Percentiles rank a stretch among this genome's conserved stretches.
These are phyloP conservation scores for Eragrostis nindensis DNA, from an alignment of 176 grass and related monocot species.

Conservation along the genomic window DNA sequence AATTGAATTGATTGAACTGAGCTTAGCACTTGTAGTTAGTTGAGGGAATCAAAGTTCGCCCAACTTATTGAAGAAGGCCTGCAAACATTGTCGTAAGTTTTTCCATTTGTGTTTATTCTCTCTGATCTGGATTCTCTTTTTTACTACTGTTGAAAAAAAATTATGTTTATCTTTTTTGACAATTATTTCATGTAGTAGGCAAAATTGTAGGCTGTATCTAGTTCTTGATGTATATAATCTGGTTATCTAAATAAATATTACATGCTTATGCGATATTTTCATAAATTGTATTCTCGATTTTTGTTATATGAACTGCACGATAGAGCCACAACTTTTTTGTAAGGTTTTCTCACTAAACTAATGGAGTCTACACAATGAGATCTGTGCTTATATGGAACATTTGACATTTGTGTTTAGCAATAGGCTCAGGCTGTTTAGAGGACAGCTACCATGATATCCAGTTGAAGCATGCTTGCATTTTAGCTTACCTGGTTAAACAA, in stretches of 20 bases:
- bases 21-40: not conserved
- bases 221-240: conserved; percentile 1
- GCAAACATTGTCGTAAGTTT: conserved; percentile 42
- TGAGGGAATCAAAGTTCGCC: conserved; percentile 5
- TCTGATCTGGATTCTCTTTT: conserved; percentile 27
- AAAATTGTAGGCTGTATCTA: conserved; percentile 22
- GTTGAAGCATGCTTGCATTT: not conserved
- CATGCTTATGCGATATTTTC: not conserved
- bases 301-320: not conserved
- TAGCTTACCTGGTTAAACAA: not conserved
- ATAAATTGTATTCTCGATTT: not conserved
- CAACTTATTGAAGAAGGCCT: conserved; percentile 36
- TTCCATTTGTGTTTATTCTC: conserved; percentile 22
- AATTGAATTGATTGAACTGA: conserved; percentile 55
- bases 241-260: conserved; percentile 11
- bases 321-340: not conserved
- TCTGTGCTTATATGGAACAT: not conserved
- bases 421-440: not conserved
- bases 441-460: not conserved
- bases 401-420: not conserved
- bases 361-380: not conserved
- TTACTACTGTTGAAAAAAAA: not conserved
- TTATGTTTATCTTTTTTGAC: conserved; percentile 1
- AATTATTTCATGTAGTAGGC: conserved; percentile 7
- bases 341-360: conserved; percentile 17